Evolutionary conservation across 1,139 yeast genomes (phyloP).

Genomic region (Taiozyma sp.): DNA sequence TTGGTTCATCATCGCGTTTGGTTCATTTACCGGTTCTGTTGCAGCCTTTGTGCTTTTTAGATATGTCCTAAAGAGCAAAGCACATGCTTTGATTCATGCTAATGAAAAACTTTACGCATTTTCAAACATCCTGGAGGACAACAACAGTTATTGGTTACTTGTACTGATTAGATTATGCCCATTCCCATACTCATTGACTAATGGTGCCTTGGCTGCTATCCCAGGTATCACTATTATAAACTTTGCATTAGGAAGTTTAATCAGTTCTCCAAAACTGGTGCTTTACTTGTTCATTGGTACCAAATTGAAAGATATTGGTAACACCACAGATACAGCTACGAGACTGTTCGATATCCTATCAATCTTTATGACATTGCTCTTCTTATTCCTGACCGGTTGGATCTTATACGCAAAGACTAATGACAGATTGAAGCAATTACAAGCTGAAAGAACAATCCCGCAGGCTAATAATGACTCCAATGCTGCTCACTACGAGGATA

Average conservation of each 20-base stretch:
- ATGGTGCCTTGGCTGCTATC: conserved; percentile 87
- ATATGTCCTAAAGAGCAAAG: conserved; percentile 51
- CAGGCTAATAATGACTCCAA: neutral
- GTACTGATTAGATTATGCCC: conserved; percentile 82
- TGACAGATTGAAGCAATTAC: conserved; percentile 28
- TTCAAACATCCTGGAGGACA: conserved; percentile 66
- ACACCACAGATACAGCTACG: conserved; percentile 45
- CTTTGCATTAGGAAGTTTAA: conserved; percentile 65
- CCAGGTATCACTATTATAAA: conserved; percentile 63
- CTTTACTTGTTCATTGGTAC: conserved; percentile 80
- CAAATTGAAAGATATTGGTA: conserved; percentile 68
- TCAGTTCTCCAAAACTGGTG: conserved; percentile 78
- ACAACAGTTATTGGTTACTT: conserved; percentile 62
- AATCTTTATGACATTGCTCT: conserved; percentile 50
- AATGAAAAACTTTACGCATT: conserved; percentile 73
- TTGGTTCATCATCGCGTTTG: conserved; percentile 69
- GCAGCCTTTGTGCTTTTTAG: conserved; percentile 67
- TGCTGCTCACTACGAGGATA: neutral
- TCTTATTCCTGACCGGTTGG: conserved; percentile 64
- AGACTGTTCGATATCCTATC: conserved; percentile 61
- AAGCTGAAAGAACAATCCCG: conserved; percentile 10
- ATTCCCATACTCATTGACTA: conserved; percentile 85
- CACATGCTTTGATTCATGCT: conserved; percentile 44
- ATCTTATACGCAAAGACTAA: conserved; percentile 58
- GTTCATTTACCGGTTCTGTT: conserved; percentile 71